Conservation (phyloP, 2,329 filamentous ascomycete genomes). For the Aspergillus sp. region DNA sequence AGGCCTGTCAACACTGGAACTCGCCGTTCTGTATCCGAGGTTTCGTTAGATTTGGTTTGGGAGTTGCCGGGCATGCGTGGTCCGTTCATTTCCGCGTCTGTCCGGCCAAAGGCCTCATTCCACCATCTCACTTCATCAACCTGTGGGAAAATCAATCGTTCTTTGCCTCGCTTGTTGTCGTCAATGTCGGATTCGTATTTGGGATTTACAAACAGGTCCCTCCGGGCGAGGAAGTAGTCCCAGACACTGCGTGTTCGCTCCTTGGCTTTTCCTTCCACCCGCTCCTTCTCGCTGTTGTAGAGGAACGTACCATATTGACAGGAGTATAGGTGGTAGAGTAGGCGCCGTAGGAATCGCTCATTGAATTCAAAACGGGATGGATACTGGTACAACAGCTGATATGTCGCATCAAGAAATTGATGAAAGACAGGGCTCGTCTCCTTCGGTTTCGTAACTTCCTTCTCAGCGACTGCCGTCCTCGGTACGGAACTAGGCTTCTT, state of each 20-base stretch:
- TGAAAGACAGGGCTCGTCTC: conserved; percentile 97
- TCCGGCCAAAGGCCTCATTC: conserved; percentile 81
- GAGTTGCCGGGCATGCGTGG: conserved; percentile 54
- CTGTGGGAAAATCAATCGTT: conserved; percentile 79
- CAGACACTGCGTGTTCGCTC: conserved; percentile 84
- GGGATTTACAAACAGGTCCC: conserved; percentile 77
- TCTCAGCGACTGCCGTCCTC: conserved; percentile 48
- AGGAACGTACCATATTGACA: conserved; percentile 97
- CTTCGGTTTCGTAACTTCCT: conserved; percentile 72
- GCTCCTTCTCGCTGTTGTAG: conserved; percentile 90
- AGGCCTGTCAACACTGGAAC: conserved; percentile 60
- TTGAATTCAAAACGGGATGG: conserved; percentile 94
- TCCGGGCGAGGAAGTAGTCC: conserved; percentile 88
- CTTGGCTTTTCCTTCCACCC: conserved; percentile 65
- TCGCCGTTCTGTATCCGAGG: conserved; percentile 25
- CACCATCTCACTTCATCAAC: conserved; percentile 87
- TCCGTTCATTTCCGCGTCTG: conserved; percentile 90
- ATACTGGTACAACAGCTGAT: conserved; percentile 82
- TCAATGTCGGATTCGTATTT: conserved; percentile 74
- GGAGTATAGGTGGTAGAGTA: conserved; percentile 91
- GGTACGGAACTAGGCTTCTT: conserved; percentile 38
- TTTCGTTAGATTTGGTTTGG: conserved; percentile 31
- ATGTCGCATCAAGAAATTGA: conserved; percentile 92
- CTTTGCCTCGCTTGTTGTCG: conserved; percentile 74
- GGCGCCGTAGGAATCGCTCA: conserved; percentile 82